Base-by-base conservation (phyloP, 2,329 filamentous ascomycete genomes). In the Dactylellina drechsleri region DNA sequence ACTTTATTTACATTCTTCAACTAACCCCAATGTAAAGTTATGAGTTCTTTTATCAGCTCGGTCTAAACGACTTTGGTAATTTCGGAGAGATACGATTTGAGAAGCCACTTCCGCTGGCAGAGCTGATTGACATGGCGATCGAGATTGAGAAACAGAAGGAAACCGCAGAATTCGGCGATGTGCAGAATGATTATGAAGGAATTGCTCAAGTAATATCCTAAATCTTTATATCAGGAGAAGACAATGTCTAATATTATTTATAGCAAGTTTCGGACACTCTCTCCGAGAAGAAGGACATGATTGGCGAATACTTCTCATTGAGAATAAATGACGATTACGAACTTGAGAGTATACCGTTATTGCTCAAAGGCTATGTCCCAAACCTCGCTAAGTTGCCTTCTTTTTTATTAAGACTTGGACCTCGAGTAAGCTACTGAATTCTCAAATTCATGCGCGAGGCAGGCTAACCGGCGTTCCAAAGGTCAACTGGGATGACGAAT, bases 31-130 rank as follows among this genome's bases (percentile, higher is more conserved):
- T 12, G 15, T 40, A 8, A 28, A 77, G 66, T 81, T 91, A 89
- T 76, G 94, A 98, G 79, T 96, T 94, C 81, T 96, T 98, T 81
- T 99, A 99, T 83, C 95, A 99, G 82, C 84, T 98, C 18, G 94
- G 93, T 0, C 86, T 99, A 41, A 96, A 93, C 0, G 93, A 99
- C 80, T 99, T 99, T 82, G 92, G 91, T 1, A 99, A 99, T 81
- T 97, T 97, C 80, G 95, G 95, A 1, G 82, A 85, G 20, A 93
- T 99, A 71, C 88, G 87, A 10, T 92, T 99, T 79, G 87, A 89
- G 57, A 91, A 92, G 1, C 87, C 92, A 0, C 86, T 97, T 0
- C 85, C 88, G 70, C 83, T 99, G 4, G 83, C 85, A 3, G 88
- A 91, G 67, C 82, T 98, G 4, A 85, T 99, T 13, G 83, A 84